Base-by-base conservation (phyloP, 495 filamentous ascomycete genomes). In the Geopyxis carbonaria region DNA sequence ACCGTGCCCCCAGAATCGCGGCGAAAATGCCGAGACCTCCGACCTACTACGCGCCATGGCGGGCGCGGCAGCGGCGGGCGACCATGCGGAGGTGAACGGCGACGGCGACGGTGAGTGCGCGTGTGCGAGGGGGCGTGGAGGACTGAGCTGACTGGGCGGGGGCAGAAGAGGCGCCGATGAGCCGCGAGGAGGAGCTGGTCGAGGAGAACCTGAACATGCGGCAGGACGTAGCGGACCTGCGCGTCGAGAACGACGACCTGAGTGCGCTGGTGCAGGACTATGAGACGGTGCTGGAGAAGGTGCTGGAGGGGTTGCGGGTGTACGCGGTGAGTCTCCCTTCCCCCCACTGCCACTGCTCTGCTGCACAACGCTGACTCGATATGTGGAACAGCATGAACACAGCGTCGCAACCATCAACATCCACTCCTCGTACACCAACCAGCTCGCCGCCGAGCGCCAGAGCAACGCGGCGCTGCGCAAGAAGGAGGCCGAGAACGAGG, bases 381-480 rank as follows among this genome's bases (percentile, higher is more conserved):
- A 29, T 15, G 5, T 10, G 10, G 34, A 40, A 55, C 34, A 56
- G 52, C 52, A 49, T 22, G 52, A 56, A 40, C 51, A 56, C 35
- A 54, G 52, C 13, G 41, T 49, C 15, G 50, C 52, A 9, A 56
- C 52, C 18, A 56, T 56, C 33, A 56, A 56, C 22, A 56, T 56
- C 38, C 52, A 56, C 29, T 46, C 52, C 22, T 46, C 51, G 18
- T 56, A 56, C 32, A 56, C 52, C 7, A 54, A 55, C 34, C 52
- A 56, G 38, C 47, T 56, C 19, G 38, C 45, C 25, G 33, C 28
- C 5, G 52, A 56, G 32, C 44, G 52, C 9, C 39, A 47, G n/a
- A 36, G 42, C 15, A 56, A 56, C 16, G 46, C 52, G 10, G 31
- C 40, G 2, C 38, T 56, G 16, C 51, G 52, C 11, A 51, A 56